Evolutionary conservation across 2,329 filamentous ascomycete genomes (phyloP).

Genomic region (Fusarium succisae): DNA sequence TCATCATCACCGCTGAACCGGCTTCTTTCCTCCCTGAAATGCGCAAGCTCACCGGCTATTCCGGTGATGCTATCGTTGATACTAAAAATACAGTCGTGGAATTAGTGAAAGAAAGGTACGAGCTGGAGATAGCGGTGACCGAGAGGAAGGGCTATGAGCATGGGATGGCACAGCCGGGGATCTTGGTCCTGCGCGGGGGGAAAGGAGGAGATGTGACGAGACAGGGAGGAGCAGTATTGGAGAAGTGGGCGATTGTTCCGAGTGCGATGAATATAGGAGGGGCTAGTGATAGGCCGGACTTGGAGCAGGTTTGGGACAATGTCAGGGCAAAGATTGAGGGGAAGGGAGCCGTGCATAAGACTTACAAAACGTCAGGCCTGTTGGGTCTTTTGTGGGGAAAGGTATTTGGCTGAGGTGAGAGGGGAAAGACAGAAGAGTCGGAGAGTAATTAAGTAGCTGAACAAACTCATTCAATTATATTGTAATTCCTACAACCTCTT

Average conservation of each 20-base stretch:
- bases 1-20: not conserved
- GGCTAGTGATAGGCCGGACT: not conserved
- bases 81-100: not conserved
- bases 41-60: not conserved
- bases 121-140: not conserved
- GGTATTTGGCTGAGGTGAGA: not conserved
- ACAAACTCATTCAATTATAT: rapidly evolving
- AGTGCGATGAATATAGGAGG: not conserved
- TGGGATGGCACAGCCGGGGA: not conserved
- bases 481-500: not conserved
- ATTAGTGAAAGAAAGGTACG: not conserved
- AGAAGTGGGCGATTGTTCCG: not conserved
- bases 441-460: not conserved
- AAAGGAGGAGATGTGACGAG: not conserved
- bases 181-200: not conserved
- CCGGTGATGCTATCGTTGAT: not conserved
- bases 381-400: not conserved
- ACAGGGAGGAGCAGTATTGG: not conserved
- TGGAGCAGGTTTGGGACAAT: not conserved
- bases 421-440: no score
- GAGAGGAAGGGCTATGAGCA: not conserved
- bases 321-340: not conserved
- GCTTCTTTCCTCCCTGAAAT: not conserved
- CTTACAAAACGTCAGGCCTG: not conserved
- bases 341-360: not conserved